Evolutionary conservation across 2,329 filamentous ascomycete genomes (phyloP).

Genomic region (Dothideomycetes sp.): DNA sequence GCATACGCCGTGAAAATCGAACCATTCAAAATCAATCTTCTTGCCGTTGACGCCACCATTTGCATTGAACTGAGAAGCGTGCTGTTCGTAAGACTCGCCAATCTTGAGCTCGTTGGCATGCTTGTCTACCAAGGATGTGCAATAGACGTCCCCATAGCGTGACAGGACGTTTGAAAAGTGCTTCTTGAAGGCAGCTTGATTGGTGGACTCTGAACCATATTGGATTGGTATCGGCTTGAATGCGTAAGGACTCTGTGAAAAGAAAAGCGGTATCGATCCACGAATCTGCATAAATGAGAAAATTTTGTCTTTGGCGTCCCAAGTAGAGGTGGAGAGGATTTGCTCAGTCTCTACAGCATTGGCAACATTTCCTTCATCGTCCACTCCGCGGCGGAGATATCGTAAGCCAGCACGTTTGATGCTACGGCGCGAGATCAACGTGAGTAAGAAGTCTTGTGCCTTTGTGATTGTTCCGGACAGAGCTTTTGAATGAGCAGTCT

Average conservation of each 20-base stretch:
- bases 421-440: conserved; percentile 81
- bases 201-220: conserved; percentile 69
- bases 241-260: conserved; percentile 87
- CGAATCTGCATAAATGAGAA: conserved; percentile 82
- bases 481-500: conserved; percentile 8
- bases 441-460: conserved; percentile 57
- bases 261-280: conserved; percentile 89
- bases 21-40: conserved; percentile 75
- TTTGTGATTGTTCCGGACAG: conserved; percentile 9
- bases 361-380: conserved; percentile 78
- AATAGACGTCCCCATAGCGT: conserved; percentile 66
- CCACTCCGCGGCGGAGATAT: conserved; percentile 80
- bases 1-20: conserved; percentile 88
- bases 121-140: conserved; percentile 80
- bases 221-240: conserved; percentile 77
- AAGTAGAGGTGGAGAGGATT: conserved; percentile 63
- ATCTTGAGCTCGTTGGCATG: conserved; percentile 71
- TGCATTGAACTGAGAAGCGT: conserved; percentile 56
- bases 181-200: conserved; percentile 63
- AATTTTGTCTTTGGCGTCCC: conserved; percentile 50
- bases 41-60: conserved; percentile 41
- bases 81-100: conserved; percentile 64
- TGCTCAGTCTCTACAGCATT: conserved; percentile 95
- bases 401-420: conserved; percentile 76
- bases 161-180: conserved; percentile 64